Conservation (phyloP, 2,329 filamentous ascomycete species). For the Curvularia lunata region DNA sequence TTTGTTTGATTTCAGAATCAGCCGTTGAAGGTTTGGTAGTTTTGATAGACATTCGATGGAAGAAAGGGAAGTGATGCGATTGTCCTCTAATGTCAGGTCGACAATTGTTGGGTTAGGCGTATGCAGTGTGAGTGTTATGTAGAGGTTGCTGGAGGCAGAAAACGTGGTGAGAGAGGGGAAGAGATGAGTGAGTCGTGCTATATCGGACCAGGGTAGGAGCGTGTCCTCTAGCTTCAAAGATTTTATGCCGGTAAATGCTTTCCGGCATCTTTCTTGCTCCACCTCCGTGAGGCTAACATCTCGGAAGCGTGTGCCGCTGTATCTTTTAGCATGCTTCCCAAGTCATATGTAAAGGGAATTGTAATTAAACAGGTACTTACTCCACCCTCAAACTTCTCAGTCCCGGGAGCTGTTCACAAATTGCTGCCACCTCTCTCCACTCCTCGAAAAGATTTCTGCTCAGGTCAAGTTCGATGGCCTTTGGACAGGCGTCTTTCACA, state of each 20-base stretch:
- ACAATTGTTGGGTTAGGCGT: constrained; percentile 61
- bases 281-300: constrained; percentile 32
- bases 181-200: constrained; percentile 52
- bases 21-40: constrained; percentile 58
- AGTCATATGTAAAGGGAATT: background rate
- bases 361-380: constrained; percentile 56
- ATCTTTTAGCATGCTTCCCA: constrained; percentile 6
- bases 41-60: constrained; percentile 66
- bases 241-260: constrained; percentile 49
- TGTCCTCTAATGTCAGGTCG: constrained; percentile 74
- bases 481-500: constrained; percentile 64
- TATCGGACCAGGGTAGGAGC: constrained; percentile 49
- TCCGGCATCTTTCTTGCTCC: constrained; percentile 32
- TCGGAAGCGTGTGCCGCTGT: constrained; percentile 75
- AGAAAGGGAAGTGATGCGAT: constrained; percentile 66
- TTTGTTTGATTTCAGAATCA: constrained; percentile 76
- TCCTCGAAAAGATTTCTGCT: constrained; percentile 80
- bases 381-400: constrained; percentile 73
- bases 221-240: constrained; percentile 59
- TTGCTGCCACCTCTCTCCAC: constrained; percentile 69
- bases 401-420: constrained; percentile 72
- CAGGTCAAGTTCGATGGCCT: constrained; percentile 76
- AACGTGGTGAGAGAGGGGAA: constrained; percentile 65
- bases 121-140: constrained; percentile 40
- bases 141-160: constrained; percentile 51